Percentiles rank a stretch among this genome's conserved stretches.
Evolutionary conservation across 1,284 basidiomycete genomes (phyloP).

Genomic region (Anthracocystis panici-leucophaei): DNA sequence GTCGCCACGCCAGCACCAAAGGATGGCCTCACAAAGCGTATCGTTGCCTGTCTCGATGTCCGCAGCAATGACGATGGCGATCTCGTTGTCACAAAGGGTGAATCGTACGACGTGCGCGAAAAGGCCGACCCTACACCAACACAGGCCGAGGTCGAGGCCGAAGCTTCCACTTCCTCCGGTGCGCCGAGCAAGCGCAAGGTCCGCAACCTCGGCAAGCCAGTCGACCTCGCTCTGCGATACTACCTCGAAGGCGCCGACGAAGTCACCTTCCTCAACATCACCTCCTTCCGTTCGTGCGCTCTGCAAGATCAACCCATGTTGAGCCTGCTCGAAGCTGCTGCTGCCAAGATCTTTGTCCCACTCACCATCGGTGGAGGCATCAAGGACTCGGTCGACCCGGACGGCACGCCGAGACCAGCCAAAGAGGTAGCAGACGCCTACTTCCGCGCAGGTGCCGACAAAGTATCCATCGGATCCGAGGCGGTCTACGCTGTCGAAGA

Average conservation of each 20-base stretch:
- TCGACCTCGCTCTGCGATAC: slow-evolving; percentile 88
- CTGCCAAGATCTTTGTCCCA: slow-evolving; percentile 94
- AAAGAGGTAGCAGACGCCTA: slow-evolving; percentile 95
- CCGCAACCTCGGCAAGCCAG: slow-evolving; percentile 97
- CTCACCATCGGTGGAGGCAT: slow-evolving; percentile 98
- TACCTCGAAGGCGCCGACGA: slow-evolving; percentile 93
- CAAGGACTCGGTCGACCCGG: slow-evolving; percentile 94
- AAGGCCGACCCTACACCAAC: slow-evolving; percentile 40
- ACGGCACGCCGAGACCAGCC: slow-evolving; percentile 86
- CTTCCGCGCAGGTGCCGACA: slow-evolving; percentile 97
- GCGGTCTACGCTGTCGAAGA: slow-evolving; percentile 93
- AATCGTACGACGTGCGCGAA: slow-evolving; percentile 98
- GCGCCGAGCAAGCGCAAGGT: slow-evolving; percentile 75
- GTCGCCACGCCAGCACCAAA: slow-evolving; percentile 68
- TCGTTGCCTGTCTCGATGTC: slow-evolving; percentile 98
- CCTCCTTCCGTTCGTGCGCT: slow-evolving; percentile 96
- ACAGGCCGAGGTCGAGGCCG: neutral
- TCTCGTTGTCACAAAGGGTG: slow-evolving; percentile 98
- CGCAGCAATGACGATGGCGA: slow-evolving; percentile 95
- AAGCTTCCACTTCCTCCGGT: slow-evolving; percentile 9
- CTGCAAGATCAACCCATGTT: slow-evolving; percentile 98
- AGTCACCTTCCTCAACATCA: slow-evolving; percentile 97
- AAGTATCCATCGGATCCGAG: slow-evolving; percentile 93
- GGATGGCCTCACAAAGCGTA: slow-evolving; percentile 80
- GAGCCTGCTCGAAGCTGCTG: slow-evolving; percentile 88